Base-by-base conservation (phyloP, 1,139 yeast species). In the Kazachstania sp. region DNA sequence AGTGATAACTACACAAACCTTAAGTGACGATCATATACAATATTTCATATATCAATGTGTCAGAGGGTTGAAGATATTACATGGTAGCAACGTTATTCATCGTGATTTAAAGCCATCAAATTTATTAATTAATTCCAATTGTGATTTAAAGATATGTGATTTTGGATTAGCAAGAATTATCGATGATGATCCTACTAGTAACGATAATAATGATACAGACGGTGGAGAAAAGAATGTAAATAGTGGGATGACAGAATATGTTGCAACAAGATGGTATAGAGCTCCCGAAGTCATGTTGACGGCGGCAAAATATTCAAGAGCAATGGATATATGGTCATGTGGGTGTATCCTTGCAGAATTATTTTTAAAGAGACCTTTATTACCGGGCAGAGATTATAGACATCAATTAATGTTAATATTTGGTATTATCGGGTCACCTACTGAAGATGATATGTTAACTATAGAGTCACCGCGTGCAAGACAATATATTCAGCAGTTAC, bases 221-320 rank as follows among this genome's bases (percentile, higher is more conserved):
- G 49, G 50, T 34, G 26, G 23, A 38, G 15, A 38, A n/a, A n/a
- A 8, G 31, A 28, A 8, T 71, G 76, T 7, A 75, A 52, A 72
- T 72, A 46, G 49, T 43, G 90, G 39, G 64, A 77, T 92, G 85
- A 92, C 98, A 3, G 97, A 92, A 67, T 92, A 92, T 64, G 97
- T 92, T 45, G 97, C 97, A 8, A 92, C 98, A 5, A 72, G 97
- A 58, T 90, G 97, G 97, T 90, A 90, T 67, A 72, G 97, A 46
- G 97, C 97, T 1, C 97, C 97, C 0, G 97, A 90, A 62, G 90
- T 90, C 63, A 90, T 90, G 97, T 74, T 92, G 47, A 86, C 97
- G 1, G 84, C 88, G 60, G 92, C 90, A 52, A 90, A 86, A 62
- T 92, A 92, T 68, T 85, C 96, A 28, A 86, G 90, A 50, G 96